These are phyloP conservation scores for Coleophoma eucalyptorum DNA, from an alignment of 2,329 filamentous ascomycete genomes.

Conservation along the genomic window DNA sequence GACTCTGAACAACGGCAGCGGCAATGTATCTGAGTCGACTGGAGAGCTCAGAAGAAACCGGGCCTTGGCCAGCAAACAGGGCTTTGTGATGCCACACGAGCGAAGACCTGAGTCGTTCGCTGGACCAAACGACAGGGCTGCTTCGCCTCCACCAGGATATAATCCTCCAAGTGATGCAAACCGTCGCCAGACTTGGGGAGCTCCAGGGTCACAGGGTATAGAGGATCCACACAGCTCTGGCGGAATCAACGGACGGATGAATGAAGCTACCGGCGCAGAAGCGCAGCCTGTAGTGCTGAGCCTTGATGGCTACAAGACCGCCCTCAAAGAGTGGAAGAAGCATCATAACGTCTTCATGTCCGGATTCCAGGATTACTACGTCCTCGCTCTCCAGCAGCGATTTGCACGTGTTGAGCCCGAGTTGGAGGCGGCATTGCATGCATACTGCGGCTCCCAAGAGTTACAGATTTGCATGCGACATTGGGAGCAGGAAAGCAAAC, in stretches of 20 bases:
- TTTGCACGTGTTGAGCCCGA: not conserved
- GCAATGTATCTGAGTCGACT: not conserved
- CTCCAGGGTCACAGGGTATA: not conserved
- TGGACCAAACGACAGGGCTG: not conserved
- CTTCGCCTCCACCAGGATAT: not conserved
- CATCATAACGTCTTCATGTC: constrained; percentile 1
- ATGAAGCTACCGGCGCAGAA: not conserved
- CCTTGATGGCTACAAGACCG: not conserved
- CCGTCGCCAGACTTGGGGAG: not conserved
- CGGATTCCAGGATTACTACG: not conserved
- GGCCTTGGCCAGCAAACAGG: not conserved
- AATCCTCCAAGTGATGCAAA: not conserved
- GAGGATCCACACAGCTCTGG: not conserved
- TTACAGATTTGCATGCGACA: not conserved
- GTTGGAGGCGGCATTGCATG: not conserved
- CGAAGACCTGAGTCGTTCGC: not conserved
- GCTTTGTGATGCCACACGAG: constrained; percentile 1
- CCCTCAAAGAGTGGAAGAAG: not conserved
- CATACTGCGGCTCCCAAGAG: not conserved
- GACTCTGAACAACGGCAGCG: not conserved
- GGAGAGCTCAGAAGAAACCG: too few species aligned
- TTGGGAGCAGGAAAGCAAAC: not conserved
- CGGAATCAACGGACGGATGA: not conserved
- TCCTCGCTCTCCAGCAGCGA: not conserved
- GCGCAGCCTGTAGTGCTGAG: not conserved